These are phyloP conservation scores for Fusarium agapanthi DNA, from an alignment of 2,329 filamentous ascomycete genomes.

Conservation along the genomic window DNA sequence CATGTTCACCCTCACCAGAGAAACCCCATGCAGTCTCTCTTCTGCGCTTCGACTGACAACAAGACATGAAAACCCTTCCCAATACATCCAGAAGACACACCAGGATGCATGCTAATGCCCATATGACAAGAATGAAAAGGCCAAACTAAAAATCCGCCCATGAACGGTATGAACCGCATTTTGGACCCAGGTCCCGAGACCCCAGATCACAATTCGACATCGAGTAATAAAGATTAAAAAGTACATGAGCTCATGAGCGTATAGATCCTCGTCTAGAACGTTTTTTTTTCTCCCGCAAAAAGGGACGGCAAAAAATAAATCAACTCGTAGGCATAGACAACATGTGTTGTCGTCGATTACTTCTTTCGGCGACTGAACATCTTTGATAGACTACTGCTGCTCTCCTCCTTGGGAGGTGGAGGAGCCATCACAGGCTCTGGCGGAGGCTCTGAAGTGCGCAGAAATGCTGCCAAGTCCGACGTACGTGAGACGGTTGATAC, in stretches of 20 bases:
- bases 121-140: constrained; percentile 21
- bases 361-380: constrained; percentile 63
- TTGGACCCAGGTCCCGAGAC: constrained; percentile 2
- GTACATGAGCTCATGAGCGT: constrained; percentile 42
- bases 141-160: constrained; percentile 10
- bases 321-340: constrained; percentile 14
- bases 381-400: constrained; percentile 54
- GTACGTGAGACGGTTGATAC: constrained; percentile 62
- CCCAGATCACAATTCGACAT: constrained; percentile 12
- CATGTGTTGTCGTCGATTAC: constrained; percentile 45
- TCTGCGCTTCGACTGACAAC: not conserved
- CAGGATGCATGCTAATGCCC: constrained; percentile 12
- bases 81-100: constrained; percentile 22
- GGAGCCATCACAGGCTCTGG: constrained; percentile 45
- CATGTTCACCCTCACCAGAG: not conserved
- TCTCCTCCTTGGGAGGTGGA: constrained; percentile 48
- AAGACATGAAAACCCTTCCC: not conserved
- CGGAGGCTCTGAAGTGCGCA: constrained; percentile 74
- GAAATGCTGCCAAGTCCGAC: constrained; percentile 76
- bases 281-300: not conserved
- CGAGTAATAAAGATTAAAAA: constrained; percentile 39
- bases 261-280: constrained; percentile 32
- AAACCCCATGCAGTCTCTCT: not conserved
- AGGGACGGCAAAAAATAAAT: constrained; percentile 17
- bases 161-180: not conserved